Evolutionary conservation across 2,329 filamentous ascomycete genomes (phyloP), one percentile per base, ranked within the genome.

Genomic region (Exophiala mesophila): DNA sequence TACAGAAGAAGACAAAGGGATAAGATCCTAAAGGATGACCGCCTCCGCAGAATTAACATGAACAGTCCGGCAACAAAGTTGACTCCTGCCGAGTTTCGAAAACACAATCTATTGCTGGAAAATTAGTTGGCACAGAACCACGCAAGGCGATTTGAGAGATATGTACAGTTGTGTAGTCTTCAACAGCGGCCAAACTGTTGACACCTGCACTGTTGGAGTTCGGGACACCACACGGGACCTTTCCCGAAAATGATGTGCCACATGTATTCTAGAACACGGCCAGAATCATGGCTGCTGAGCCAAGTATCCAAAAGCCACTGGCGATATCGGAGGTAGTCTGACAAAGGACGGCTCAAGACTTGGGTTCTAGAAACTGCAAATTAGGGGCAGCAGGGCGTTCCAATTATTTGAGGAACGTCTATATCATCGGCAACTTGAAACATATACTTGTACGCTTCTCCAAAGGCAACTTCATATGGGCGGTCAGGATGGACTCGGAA

Each of bases 181-280:
- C n/a, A n/a, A n/a, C 44, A 42, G 8, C 39, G 32, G 4, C 44
- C 44, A 24, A 42, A 49, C n/a, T 45, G 35, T 28, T 45, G 24
- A 19, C 37, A 41, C 21, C 32, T 37, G 31, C 45, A 49, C 17
- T 30, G 10, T 18, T 23, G 13, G 17, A 40, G 12, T 3, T 26
- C 24, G 12, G 45, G 45, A 29, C 45, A 49, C 30, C 42, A 45
- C 13, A 40, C 29, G 7, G 41, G 41, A 17, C 35, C 39, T 31
- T 44, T 39, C 16, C 31, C 59, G 52, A 62, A 61, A n/a, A 61
- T 48, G 28, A 61, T 47, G 50, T 62, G 59, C 59, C 59, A 62
- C 23, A 60, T 42, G 44, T 59, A 60, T 42, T 62, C 59, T 47
- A 59, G 56, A 17, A 59, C 56, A 52, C 58, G 56, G 6, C 59